Evolutionary conservation across 441 rosid genomes (phyloP).

Genomic region (Euphorbia corollata): DNA sequence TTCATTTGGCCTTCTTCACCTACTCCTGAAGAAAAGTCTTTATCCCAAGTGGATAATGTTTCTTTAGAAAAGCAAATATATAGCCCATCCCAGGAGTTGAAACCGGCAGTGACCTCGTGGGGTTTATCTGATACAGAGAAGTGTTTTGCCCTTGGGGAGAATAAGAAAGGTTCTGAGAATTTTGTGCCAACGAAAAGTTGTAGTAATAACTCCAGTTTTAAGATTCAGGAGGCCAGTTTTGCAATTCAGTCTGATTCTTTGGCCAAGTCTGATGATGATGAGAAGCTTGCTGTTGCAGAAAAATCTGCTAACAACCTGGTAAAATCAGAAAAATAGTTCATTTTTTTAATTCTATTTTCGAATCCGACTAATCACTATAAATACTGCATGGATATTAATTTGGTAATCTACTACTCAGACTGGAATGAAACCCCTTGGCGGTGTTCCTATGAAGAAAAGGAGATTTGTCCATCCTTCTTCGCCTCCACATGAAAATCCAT

Average conservation of each 20-base stretch:
- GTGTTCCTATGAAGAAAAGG: slow-evolving; percentile 84
- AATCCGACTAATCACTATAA: background rate
- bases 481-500: slow-evolving; percentile 33
- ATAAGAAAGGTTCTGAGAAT: slow-evolving; percentile 16
- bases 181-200: slow-evolving; percentile 8
- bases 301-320: slow-evolving; percentile 18
- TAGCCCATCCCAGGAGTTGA: slow-evolving; percentile 24
- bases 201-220: slow-evolving; percentile 18
- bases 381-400: slow-evolving; percentile 14
- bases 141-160: slow-evolving; percentile 19
- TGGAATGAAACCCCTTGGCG: slow-evolving; percentile 37
- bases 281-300: slow-evolving; percentile 25
- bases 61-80: slow-evolving; percentile 18
- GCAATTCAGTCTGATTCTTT: slow-evolving; percentile 24
- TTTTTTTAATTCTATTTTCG: background rate
- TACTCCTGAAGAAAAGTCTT: slow-evolving; percentile 30
- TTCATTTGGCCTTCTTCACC: slow-evolving; percentile 41
- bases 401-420: slow-evolving; percentile 38
- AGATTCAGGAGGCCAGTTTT: slow-evolving; percentile 34
- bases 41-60: slow-evolving; percentile 15
- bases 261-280: slow-evolving; percentile 22
- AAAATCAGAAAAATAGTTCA: slow-evolving; percentile 12
- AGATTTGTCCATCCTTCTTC: slow-evolving; percentile 44
- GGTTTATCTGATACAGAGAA: slow-evolving; percentile 28
- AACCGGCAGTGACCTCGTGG: slow-evolving; percentile 19